A percentile compares a stretch with the other conserved stretches of the same genome.
phyloP scores from a whole-genome alignment of 1,284 basidiomycete genomes.

The Phellopilus nigrolimitatus region DNA sequence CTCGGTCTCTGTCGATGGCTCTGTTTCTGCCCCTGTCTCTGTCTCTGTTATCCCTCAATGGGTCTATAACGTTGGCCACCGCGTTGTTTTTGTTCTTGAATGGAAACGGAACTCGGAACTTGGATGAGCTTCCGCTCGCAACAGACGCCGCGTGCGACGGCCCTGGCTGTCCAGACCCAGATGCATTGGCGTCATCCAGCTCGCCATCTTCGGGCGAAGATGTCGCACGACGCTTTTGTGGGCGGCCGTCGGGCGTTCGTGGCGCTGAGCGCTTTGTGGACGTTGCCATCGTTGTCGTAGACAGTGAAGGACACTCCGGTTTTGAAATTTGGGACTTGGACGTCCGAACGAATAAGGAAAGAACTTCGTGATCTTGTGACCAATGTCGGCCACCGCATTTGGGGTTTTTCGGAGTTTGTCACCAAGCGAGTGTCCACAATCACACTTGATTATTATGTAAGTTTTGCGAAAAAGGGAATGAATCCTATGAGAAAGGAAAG shows the following conservation, averaged over 20 bases:
- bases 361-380: too few species aligned
- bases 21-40: slow-evolving; percentile 16
- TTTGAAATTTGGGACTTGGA: too few species aligned
- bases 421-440: too few species aligned
- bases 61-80: slow-evolving; percentile 11
- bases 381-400: too few species aligned
- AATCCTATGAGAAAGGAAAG: too few species aligned
- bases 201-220: slow-evolving; percentile 76
- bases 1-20: slow-evolving; percentile 24
- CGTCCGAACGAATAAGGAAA: too few species aligned
- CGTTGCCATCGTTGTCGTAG: slow-evolving; percentile 1
- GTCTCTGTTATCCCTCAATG: neutral
- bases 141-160: slow-evolving; percentile 23
- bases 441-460: too few species aligned
- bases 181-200: slow-evolving; percentile 44
- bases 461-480: too few species aligned
- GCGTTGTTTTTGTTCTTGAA: slow-evolving; percentile 55
- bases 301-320: too few species aligned
- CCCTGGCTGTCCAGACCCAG: slow-evolving; percentile 25
- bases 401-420: too few species aligned
- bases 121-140: slow-evolving; percentile 22
- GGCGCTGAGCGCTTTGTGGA: slow-evolving; percentile 17
- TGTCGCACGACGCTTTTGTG: slow-evolving; percentile 50
- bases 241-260: slow-evolving; percentile 33
- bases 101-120: slow-evolving; percentile 59